Percentiles rank a stretch among this genome's conserved stretches.
Evolutionary conservation across 345 rosid genomes (phyloP).

Genomic region (Euphorbia tirucalli): DNA sequence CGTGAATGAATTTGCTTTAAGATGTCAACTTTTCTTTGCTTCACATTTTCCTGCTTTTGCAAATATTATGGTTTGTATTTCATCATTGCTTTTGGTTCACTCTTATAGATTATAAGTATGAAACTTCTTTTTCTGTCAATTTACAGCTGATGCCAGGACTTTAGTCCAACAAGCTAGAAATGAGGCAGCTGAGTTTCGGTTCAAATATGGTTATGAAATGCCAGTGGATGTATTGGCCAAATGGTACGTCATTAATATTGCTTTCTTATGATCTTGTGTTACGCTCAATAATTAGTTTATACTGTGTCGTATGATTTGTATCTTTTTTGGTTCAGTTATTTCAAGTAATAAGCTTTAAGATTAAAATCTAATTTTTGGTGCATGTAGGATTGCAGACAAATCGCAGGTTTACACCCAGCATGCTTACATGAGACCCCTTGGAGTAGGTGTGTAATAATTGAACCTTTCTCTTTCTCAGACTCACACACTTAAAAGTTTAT

Average conservation of each 20-base stretch:
- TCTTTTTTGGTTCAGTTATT: not conserved
- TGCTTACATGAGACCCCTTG: constrained; percentile 99
- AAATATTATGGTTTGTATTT: not conserved
- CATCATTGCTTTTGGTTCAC: not conserved
- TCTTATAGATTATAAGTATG: not conserved
- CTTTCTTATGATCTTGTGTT: not conserved
- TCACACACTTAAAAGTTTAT: not conserved
- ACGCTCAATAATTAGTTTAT: not conserved
- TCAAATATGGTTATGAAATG: constrained; percentile 95
- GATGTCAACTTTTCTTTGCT: not conserved
- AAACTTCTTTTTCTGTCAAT: constrained; percentile 9
- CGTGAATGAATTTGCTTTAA: not conserved
- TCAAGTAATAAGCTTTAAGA: not conserved
- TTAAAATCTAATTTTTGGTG: constrained; percentile 1
- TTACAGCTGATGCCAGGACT: constrained; percentile 96
- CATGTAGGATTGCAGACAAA: constrained; percentile 90
- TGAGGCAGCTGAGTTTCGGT: constrained; percentile 98
- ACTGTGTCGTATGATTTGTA: not conserved
- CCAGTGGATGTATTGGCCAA: constrained; percentile 91
- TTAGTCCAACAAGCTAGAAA: constrained; percentile 97
- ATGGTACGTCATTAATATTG: constrained; percentile 34
- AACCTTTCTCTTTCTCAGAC: not conserved
- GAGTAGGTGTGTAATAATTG: constrained; percentile 78
- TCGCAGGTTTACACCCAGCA: constrained; percentile 98
- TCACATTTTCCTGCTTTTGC: not conserved